These are phyloP conservation scores for Russula brevipes DNA, from an alignment of 768 basidiomycete genomes.

Conservation along the genomic window DNA sequence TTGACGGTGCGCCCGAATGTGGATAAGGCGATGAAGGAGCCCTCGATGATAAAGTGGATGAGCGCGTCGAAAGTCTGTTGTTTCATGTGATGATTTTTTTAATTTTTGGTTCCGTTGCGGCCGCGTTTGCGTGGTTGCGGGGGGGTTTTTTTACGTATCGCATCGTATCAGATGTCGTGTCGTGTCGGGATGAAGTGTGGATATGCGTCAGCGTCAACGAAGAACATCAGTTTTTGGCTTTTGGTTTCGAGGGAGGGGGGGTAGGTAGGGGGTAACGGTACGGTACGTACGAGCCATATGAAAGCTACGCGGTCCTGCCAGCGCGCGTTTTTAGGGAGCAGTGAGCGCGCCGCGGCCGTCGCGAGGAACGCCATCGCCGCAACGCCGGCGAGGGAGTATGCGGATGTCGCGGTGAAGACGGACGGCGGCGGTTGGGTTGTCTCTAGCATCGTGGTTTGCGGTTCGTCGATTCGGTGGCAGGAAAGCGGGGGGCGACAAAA, in stretches of 20 bases:
- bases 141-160: not conserved
- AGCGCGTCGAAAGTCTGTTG: conserved; percentile 74
- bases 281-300: conserved; percentile 63
- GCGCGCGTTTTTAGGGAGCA: conserved; percentile 58
- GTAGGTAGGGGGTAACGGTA: not conserved
- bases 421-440: conserved; percentile 17
- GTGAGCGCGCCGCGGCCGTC: conserved; percentile 44
- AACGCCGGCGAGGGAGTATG: conserved; percentile 59
- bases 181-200: too few relatives aligned
- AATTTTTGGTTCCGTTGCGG: too few relatives aligned
- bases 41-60: conserved; percentile 76
- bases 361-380: conserved; percentile 47
- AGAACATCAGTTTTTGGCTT: not conserved
- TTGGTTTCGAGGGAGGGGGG: not conserved
- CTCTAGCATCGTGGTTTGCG: conserved; percentile 6
- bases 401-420: conserved; percentile 57
- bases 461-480: not conserved
- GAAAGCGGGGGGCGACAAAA: too few relatives aligned
- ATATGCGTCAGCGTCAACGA: not conserved
- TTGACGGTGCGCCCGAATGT: conserved; percentile 69
- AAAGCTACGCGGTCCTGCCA: conserved; percentile 67
- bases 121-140: too few relatives aligned
- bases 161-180: not conserved
- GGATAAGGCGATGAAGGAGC: conserved; percentile 74
- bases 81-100: not conserved